Evolutionary conservation across 202 grass and related monocot species (phyloP).

Genomic region (Panicum virgatum): DNA sequence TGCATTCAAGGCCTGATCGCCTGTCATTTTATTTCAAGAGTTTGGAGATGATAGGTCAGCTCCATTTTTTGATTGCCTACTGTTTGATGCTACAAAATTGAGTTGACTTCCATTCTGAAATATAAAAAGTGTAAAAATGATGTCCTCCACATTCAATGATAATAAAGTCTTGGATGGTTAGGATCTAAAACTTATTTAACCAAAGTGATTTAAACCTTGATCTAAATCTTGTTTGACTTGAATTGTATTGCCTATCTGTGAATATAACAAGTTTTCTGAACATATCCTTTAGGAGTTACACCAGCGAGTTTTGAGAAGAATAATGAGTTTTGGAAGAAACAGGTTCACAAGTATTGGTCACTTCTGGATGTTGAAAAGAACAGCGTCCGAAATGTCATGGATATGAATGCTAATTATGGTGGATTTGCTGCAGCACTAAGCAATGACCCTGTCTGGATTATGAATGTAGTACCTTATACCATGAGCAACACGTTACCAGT

Average conservation of each 20-base stretch:
- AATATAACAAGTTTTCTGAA: constrained; percentile 43
- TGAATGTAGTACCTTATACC: constrained; percentile 89
- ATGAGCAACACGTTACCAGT: constrained; percentile 60
- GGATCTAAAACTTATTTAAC: neutral
- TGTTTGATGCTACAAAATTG: constrained; percentile 25
- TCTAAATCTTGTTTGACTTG: constrained; percentile 5
- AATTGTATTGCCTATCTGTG: constrained; percentile 16
- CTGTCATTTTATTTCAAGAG: constrained; percentile 77
- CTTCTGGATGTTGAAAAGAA: constrained; percentile 61
- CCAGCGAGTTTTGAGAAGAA: constrained; percentile 61
- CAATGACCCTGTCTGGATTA: constrained; percentile 71
- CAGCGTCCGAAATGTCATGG: constrained; percentile 85
- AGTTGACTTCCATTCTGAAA: constrained; percentile 13
- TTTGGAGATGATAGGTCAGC: constrained; percentile 87
- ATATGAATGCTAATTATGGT: constrained; percentile 95
- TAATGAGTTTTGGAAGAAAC: constrained; percentile 74
- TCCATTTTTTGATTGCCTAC: constrained; percentile 25
- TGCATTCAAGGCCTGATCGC: constrained; percentile 68
- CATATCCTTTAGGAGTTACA: constrained; percentile 66
- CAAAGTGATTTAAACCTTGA: neutral
- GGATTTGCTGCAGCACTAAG: constrained; percentile 80
- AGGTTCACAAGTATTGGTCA: constrained; percentile 77
- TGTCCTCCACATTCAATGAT: neutral
- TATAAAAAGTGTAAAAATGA: neutral
- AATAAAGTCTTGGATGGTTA: constrained; percentile 9